Evolutionary conservation across 495 filamentous ascomycete species (phyloP).

Genomic region (Chlorociboria aeruginascens): DNA sequence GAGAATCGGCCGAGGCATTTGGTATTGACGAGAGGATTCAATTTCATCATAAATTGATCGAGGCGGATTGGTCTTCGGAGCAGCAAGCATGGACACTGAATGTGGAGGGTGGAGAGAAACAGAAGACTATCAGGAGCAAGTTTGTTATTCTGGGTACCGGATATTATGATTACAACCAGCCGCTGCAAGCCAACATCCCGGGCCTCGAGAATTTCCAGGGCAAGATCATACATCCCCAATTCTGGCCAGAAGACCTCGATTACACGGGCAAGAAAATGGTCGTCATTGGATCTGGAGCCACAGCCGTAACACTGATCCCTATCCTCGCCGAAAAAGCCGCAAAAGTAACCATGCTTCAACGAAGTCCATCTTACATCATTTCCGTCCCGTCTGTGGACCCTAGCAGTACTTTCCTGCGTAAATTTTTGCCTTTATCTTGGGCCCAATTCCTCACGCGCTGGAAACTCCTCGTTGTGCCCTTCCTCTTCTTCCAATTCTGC

Average conservation of each 20-base stretch:
- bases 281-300: constrained; percentile 47
- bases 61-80: constrained; percentile 47
- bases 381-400: constrained; percentile 32
- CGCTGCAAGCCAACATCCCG: constrained; percentile 43
- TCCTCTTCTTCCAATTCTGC: constrained; percentile 36
- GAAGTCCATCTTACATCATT: constrained; percentile 45
- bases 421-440: constrained; percentile 28
- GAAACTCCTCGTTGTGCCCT: constrained; percentile 13
- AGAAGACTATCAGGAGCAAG: constrained; percentile 34
- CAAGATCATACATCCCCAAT: constrained; percentile 46
- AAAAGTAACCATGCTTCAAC: constrained; percentile 45
- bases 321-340: constrained; percentile 33
- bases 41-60: constrained; percentile 42
- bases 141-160: constrained; percentile 54
- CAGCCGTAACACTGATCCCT: constrained; percentile 44
- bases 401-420: constrained; percentile 23
- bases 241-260: constrained; percentile 43
- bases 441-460: constrained; percentile 28
- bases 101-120: constrained; percentile 36
- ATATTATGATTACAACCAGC: constrained; percentile 55
- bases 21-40: constrained; percentile 52
- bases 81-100: constrained; percentile 49
- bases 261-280: constrained; percentile 38
- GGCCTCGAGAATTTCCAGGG: constrained; percentile 47
- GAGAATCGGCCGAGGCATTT: constrained; percentile 41